Base-by-base conservation (phyloP, 768 basidiomycete species). In the Porpolomopsis calyptriformis region DNA sequence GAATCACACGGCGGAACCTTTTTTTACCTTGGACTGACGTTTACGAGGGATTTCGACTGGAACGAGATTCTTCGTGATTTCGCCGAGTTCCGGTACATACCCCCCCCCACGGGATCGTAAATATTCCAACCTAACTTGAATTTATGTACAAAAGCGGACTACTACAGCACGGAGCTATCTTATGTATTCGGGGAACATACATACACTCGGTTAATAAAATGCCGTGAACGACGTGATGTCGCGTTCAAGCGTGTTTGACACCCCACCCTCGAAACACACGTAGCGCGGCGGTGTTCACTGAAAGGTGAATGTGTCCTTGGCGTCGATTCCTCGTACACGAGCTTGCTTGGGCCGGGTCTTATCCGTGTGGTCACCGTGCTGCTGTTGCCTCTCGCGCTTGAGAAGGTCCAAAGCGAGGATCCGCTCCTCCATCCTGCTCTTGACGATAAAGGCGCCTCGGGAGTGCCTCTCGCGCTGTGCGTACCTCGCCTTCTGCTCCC, bases 381-480 rank as follows among this genome's bases (percentile, higher is more conserved):
- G 27, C 40, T 35, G 37, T 34, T 39, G 11, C 47, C 14, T 52
- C 33, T 35, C 40, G 5, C 19, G 9, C 40, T 27, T 16, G 40
- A 7, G 29, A 29, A 40, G 24, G 43, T n/a, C 39, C 42, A 5
- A 22, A 43, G 69, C 64, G 53, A 69, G 65, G 27, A 61, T 55
- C 45, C 56, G 57, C 58, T 79, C 74, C 55, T 66, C 69, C 52
- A 69, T 53, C 53, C 64, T 64, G 50, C 53, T 67, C 49, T 63
- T 51, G 52, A 59, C 52, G 40, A 67, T 60, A 49, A 62, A 60
- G 41, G 67, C 67, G 51, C 63, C 64, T 55, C 67, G 70, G 45
- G 56, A 55, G 55, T 62, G 57, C 53, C 74, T 68, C 62, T 81
- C 78, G 53, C 66, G 67, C 55, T 71, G 69, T 47, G 68, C 70